Conservation (phyloP, 371 early-diverging fungal genomes). For the Apophysomyces variabilis region DNA sequence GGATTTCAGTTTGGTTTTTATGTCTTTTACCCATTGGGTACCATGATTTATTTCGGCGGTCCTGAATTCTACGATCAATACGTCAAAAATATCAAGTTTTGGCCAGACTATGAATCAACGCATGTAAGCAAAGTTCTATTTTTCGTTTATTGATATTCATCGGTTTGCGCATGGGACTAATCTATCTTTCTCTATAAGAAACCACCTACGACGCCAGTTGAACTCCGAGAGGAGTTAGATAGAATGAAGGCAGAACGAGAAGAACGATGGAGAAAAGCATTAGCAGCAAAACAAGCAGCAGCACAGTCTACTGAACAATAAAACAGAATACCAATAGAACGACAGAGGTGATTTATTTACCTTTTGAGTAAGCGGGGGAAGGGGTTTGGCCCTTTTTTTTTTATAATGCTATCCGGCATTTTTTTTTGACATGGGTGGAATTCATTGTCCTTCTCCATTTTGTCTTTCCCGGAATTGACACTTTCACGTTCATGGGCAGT, state of each 20-base stretch:
- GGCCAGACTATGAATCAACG: conserved; percentile 54
- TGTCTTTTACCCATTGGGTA: conserved; percentile 58
- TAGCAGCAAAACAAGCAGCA: conserved; percentile 22
- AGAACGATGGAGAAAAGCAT: conserved; percentile 51
- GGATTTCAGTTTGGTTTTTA: conserved; percentile 53
- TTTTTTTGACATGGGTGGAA: too few species aligned
- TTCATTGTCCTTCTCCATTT: too few species aligned
- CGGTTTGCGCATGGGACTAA: too few species aligned
- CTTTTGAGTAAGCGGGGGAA: too few species aligned
- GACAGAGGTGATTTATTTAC: too few species aligned
- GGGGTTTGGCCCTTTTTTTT: too few species aligned
- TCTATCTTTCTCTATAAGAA: conserved; percentile 20
- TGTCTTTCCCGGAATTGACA: too few species aligned
- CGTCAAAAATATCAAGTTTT: conserved; percentile 56
- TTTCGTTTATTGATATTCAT: background rate
- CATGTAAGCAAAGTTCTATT: conserved; percentile 29
- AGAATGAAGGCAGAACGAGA: conserved; percentile 51
- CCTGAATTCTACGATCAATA: conserved; percentile 55
- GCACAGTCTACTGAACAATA: background rate
- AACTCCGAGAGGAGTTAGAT: conserved; percentile 40
- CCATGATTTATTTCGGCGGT: conserved; percentile 61
- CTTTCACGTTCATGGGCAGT: too few species aligned
- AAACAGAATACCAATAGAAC: background rate
- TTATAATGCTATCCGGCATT: too few species aligned
- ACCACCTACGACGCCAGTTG: conserved; percentile 55